Evolutionary conservation across 1,284 basidiomycete species (phyloP).

Genomic region (Porphyrellus sp.): DNA sequence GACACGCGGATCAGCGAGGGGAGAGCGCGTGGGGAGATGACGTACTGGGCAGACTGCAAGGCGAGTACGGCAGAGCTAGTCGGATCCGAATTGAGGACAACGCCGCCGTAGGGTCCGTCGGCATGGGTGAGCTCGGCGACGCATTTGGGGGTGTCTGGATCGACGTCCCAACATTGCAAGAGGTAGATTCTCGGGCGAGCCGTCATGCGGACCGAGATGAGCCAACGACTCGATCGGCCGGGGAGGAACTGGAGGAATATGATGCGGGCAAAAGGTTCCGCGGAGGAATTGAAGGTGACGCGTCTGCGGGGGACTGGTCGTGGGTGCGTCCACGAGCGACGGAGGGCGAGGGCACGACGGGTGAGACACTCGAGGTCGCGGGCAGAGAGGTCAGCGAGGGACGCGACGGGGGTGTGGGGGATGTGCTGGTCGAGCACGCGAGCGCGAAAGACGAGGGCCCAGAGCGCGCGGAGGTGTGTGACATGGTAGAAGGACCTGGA

Average conservation of each 20-base stretch:
- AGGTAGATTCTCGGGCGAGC: constrained; percentile 30
- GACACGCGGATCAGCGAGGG: neutral
- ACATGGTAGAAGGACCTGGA: constrained; percentile 42
- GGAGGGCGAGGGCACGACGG: constrained; percentile 40
- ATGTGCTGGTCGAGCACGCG: constrained; percentile 43
- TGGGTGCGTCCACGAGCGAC: constrained; percentile 46
- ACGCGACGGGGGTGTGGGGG: constrained; percentile 44
- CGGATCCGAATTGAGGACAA: constrained; percentile 41
- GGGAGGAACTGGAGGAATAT: constrained; percentile 49
- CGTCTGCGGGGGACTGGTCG: constrained; percentile 36
- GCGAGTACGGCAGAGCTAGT: constrained; percentile 36
- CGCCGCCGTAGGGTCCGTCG: constrained; percentile 36
- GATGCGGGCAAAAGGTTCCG: constrained; percentile 30
- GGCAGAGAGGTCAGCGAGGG: constrained; percentile 37
- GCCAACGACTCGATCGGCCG: constrained; percentile 37
- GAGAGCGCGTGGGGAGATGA: neutral
- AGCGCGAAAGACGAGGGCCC: constrained; percentile 45
- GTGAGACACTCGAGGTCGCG: constrained; percentile 44
- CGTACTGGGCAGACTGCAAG: constrained; percentile 41
- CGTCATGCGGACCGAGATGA: constrained; percentile 44
- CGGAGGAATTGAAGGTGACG: constrained; percentile 28
- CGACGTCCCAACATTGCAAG: constrained; percentile 55
- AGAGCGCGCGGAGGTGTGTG: constrained; percentile 48
- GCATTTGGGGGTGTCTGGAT: constrained; percentile 29
- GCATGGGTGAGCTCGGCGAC: constrained; percentile 38